Base-by-base conservation (phyloP, 257 asterid species). In the Eucommia ulmoides region DNA sequence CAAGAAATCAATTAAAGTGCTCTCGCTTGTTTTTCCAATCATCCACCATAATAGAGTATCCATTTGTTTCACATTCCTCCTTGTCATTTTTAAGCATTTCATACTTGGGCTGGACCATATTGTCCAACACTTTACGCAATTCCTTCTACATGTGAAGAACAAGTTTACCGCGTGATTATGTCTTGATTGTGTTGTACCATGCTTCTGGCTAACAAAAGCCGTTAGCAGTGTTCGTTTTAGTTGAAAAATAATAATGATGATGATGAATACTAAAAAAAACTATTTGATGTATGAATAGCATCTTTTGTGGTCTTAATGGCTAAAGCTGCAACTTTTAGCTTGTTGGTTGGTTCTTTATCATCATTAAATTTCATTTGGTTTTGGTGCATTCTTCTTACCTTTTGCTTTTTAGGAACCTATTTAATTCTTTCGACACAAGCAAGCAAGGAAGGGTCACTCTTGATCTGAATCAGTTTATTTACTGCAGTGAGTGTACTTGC, bases 381-480 rank as follows among this genome's bases (percentile, higher is more conserved):
- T 7, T 29, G 20, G 22, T 1, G 44, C 18, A 23, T 1, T 45
- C 35, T 24, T 21, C 21, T 25, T 46, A 2, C 25, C 44, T 51
- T 15, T 18, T 42, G 2, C 60, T 42, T 50, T 60, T 24, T 53
- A 83, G 94, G 83, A 83, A 83, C 67, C 67, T 83, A 50, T 83
- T 83, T 52, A 68, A 67, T 64, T 83, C 93, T 56, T 83, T 83
- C 62, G 94, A 83, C 59, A 71, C 85, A 26, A 69, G 80, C 81
- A 80, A 74, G 68, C 80, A 74, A 69, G 94, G 94, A 56, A 68
- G 94, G 63, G 88, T 80, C 62, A 75, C 85, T 67, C 88, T 84
- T 44, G 93, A 84, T 72, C 69, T 84, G 55, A 84, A 84, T 68
- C 94, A 84, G 65, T 84, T 84, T 63, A 49, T 81, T 50, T 80